These are phyloP conservation scores for Metschnikowia aberdeeniae DNA, from an alignment of 805 yeast species.

Conservation along the genomic window DNA sequence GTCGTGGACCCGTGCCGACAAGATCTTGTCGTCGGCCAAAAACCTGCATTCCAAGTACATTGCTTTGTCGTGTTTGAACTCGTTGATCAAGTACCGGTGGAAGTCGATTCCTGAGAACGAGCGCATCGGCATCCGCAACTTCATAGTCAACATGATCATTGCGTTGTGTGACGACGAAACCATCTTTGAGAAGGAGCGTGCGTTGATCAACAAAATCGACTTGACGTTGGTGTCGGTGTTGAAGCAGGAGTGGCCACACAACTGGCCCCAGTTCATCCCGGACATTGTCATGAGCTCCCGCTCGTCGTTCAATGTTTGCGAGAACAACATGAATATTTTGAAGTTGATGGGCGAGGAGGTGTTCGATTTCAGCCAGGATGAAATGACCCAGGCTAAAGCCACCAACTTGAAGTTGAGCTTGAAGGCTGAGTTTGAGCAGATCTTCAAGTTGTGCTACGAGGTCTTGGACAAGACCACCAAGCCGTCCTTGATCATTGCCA, in stretches of 20 bases:
- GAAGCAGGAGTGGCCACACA: conserved; percentile 98
- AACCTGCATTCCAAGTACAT: conserved; percentile 89
- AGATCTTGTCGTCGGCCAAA: conserved; percentile 70
- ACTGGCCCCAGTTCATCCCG: conserved; percentile 97
- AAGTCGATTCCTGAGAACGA: conserved; percentile 85
- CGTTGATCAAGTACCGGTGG: conserved; percentile 89
- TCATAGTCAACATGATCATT: conserved; percentile 89
- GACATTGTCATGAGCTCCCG: conserved; percentile 84
- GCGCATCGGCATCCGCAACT: conserved; percentile 88
- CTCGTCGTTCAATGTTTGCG: conserved; percentile 89
- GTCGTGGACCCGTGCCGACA: conserved; percentile 92
- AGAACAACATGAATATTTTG: conserved; percentile 92
- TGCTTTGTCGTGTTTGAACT: conserved; percentile 86
- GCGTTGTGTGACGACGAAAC: conserved; percentile 82
- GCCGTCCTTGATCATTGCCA: conserved; percentile 77
- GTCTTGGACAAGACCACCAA: conserved; percentile 86
- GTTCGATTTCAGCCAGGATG: conserved; percentile 92
- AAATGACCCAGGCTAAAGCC: conserved; percentile 94
- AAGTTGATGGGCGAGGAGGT: conserved; percentile 91
- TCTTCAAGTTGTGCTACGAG: conserved; percentile 89
- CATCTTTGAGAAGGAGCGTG: conserved; percentile 64
- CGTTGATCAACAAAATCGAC: conserved; percentile 89
- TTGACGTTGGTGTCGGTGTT: conserved; percentile 89
- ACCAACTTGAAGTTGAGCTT: conserved; percentile 75
- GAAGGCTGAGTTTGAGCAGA: conserved; percentile 88